A percentile compares a stretch with the other conserved stretches of the same genome.
These are phyloP conservation scores for Vaccinium corymbosum DNA, from an alignment of 148 eudicot species.

Conservation along the genomic window DNA sequence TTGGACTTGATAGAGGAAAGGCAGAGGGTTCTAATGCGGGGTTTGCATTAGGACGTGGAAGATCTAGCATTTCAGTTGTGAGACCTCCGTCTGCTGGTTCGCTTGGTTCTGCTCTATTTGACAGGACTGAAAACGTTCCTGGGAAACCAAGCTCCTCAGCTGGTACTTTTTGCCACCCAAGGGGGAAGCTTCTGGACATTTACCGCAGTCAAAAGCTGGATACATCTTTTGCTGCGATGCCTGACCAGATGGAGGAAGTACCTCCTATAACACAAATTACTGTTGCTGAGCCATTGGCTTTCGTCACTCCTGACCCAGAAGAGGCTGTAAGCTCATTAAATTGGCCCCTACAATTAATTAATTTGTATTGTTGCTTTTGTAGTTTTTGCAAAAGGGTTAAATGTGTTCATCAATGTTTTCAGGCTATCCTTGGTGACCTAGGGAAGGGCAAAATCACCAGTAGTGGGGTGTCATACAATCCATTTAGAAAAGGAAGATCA, in stretches of 20 bases:
- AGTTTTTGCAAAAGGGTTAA: conserved; percentile 10
- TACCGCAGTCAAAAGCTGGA: conserved; percentile 60
- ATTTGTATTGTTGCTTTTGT: not conserved
- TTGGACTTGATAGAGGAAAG: conserved; percentile 74
- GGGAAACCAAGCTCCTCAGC: conserved; percentile 44
- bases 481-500: conserved; percentile 45
- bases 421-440: conserved; percentile 68
- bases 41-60: conserved; percentile 82
- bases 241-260: conserved; percentile 55
- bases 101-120: conserved; percentile 38
- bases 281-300: conserved; percentile 70
- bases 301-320: conserved; percentile 66
- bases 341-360: conserved; percentile 1
- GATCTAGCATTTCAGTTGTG: conserved; percentile 42
- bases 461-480: conserved; percentile 57
- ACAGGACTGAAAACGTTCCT: conserved; percentile 43
- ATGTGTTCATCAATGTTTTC: conserved; percentile 17
- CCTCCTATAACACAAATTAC: conserved; percentile 52
- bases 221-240: conserved; percentile 36
- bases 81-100: conserved; percentile 51
- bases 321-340: conserved; percentile 61
- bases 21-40: conserved; percentile 63
- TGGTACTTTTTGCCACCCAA: conserved; percentile 62
- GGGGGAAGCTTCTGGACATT: conserved; percentile 90
- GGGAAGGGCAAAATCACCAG: conserved; percentile 78